Conservation (phyloP, 345 rosid species). For the Laguncularia racemosa region DNA sequence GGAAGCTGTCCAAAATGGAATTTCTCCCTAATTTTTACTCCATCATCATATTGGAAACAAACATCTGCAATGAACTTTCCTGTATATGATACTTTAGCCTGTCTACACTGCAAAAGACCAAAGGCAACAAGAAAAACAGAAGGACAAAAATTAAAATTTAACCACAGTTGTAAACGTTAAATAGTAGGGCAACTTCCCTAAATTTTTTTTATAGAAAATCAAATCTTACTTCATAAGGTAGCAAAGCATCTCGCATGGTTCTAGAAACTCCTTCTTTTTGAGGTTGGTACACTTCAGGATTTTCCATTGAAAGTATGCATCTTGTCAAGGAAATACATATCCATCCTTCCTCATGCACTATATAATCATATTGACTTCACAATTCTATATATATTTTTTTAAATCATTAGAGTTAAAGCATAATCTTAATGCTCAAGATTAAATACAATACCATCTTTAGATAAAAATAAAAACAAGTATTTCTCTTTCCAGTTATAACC, state of each 20-base stretch:
- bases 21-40: constrained; percentile 42
- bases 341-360: neutral
- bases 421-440: no score
- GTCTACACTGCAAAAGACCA: constrained; percentile 53
- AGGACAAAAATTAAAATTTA: neutral
- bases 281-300: constrained; percentile 51
- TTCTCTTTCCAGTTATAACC: no score
- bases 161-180: constrained; percentile 3
- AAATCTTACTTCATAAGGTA: constrained; percentile 65
- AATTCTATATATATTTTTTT: no score
- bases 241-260: constrained; percentile 29
- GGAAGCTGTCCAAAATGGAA: constrained; percentile 72
- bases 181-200: no score
- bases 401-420: no score
- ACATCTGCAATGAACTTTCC: constrained; percentile 61
- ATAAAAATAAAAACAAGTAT: neutral
- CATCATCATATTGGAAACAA: constrained; percentile 42
- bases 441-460: no score
- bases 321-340: constrained; percentile 40
- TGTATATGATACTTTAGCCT: constrained; percentile 72
- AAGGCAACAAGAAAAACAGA: neutral
- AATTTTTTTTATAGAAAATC: no score
- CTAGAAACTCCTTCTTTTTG: constrained; percentile 42
- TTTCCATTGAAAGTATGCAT: constrained; percentile 46
- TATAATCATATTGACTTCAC: no score